Base-by-base conservation (phyloP, 2,329 filamentous ascomycete species). In the Pseudophaeomoniella oleicola region DNA sequence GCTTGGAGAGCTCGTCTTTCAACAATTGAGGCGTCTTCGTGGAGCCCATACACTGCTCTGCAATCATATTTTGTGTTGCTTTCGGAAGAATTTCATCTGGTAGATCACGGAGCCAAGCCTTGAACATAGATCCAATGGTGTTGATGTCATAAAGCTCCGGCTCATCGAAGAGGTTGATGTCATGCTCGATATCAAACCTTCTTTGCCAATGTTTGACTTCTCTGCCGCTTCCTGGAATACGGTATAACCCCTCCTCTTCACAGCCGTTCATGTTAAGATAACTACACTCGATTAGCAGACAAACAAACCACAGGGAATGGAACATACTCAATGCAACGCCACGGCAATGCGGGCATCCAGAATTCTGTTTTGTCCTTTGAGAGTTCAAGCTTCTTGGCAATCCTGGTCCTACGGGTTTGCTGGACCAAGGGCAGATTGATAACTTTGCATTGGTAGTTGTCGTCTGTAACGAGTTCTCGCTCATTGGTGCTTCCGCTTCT, bases 341-440 rank as follows among this genome's bases (percentile, higher is more conserved):
- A 94, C 1, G 88, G 87, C 40, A 96, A 78, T 4, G 86, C 83
- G 10, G 88, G 88, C 87, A 96, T 94, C 88, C 88, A 96, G 53
- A 92, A 96, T 52, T 94, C 88, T 0, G 88, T 96, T 66, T 94
- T 94, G 53, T 96, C 88, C 43, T 79, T 75, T 6, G 87, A 94
- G 42, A 82, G 75, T 51, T 92, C 84, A 31, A 96, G 64, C 18
- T 81, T 75, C 58, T 88, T 92, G 5, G 86, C 92, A 53, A 96
- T 94, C 44, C 88, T 74, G 0, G 88, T 94, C 44, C 78, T 67
- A n/a, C 88, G 76, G 4, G 87, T 87, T 59, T 96, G 88, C 54
- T 94, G 81, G 16, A 93, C 70, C 18, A 96, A 64, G 1, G 86
- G 85, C 35, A 82, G 66, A 50, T 90, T 93, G 54, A 96, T 84